phyloP scores from a whole-genome alignment of 2,329 filamentous ascomycete genomes.

The Fusarium oligoseptatum region DNA sequence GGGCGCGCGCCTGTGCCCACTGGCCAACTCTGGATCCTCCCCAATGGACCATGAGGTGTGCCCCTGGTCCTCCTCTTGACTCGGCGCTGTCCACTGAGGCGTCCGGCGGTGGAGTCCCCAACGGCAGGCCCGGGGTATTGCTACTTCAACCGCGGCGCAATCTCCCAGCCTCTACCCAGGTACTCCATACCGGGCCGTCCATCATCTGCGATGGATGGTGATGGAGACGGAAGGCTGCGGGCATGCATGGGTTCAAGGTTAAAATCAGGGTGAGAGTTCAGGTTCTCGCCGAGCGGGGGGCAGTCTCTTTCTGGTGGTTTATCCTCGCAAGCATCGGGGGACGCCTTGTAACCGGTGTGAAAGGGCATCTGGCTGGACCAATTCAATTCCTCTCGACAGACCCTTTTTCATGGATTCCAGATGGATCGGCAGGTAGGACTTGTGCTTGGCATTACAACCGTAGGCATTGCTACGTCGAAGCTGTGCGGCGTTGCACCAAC shows the following conservation, averaged over 20 bases:
- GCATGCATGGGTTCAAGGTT: conserved; percentile 33
- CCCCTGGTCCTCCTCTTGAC: conserved; percentile 35
- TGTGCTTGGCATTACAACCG: conserved; percentile 11
- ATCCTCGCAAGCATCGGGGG: conserved; percentile 15
- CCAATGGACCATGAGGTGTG: conserved; percentile 17
- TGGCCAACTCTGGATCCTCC: conserved; percentile 11
- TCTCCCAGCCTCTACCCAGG: conserved; percentile 43
- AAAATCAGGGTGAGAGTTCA: conserved; percentile 26
- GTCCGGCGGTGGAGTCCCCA: conserved; percentile 39
- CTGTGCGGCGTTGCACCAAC: conserved; percentile 24
- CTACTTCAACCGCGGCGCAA: conserved; percentile 41
- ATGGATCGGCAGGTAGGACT: conserved; percentile 31
- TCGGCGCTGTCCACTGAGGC: conserved; percentile 42
- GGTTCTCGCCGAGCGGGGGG: conserved; percentile 30
- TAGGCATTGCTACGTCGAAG: conserved; percentile 8
- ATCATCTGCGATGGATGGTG: conserved; percentile 25
- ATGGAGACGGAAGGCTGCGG: conserved; percentile 15
- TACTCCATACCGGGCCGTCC: conserved; percentile 28
- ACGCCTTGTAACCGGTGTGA: conserved; percentile 28
- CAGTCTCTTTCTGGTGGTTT: conserved; percentile 28
- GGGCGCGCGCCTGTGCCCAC: conserved; percentile 35
- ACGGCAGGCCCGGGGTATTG: conserved; percentile 38
- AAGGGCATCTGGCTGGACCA: conserved; percentile 16
- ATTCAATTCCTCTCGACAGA: conserved; percentile 1
- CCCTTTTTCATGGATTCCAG: conserved; percentile 8